Evolutionary conservation across 164 flowering plant genomes (phyloP).

Genomic region (Hamamelis virginiana): DNA sequence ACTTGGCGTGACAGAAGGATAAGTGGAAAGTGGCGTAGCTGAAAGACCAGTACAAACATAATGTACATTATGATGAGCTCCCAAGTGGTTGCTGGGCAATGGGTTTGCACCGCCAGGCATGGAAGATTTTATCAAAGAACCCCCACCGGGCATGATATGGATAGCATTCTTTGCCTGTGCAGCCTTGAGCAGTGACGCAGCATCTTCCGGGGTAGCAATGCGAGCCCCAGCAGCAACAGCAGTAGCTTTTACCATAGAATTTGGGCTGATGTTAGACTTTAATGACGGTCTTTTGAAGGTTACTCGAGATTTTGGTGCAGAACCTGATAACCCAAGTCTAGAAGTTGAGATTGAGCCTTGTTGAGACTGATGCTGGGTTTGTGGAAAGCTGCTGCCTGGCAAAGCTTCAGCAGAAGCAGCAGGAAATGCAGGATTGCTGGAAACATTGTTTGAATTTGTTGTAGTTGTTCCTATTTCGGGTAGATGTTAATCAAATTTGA

Average conservation of each 20-base stretch:
- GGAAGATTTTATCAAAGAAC: conserved; percentile 39
- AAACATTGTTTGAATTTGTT: conserved; percentile 12
- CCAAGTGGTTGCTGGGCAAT: conserved; percentile 23
- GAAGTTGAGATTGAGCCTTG: conserved; percentile 21
- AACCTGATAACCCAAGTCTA: conserved; percentile 20
- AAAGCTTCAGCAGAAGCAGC: conserved; percentile 24
- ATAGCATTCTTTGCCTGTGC: conserved; percentile 67
- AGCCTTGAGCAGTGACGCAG: conserved; percentile 63
- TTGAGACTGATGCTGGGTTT: conserved; percentile 25
- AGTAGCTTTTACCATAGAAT: conserved; percentile 61
- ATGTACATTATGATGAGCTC: conserved; percentile 43
- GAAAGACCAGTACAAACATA: conserved; percentile 38
- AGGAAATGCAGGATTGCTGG: conserved; percentile 20
- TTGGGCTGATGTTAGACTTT: conserved; percentile 32
- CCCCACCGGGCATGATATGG: conserved; percentile 53
- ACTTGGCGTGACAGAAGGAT: conserved; percentile 4
- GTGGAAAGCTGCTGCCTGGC: conserved; percentile 15
- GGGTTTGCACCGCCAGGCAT: conserved; percentile 26
- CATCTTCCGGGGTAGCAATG: conserved; percentile 64
- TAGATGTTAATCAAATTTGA: background rate
- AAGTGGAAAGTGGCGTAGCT: conserved; percentile 24
- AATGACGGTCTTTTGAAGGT: conserved; percentile 25
- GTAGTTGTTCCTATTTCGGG: conserved; percentile 25
- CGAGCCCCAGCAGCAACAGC: conserved; percentile 98
- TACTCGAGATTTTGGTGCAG: conserved; percentile 21